phyloP scores from a whole-genome alignment of 441 rosid species.

The Erodium trifolium region DNA sequence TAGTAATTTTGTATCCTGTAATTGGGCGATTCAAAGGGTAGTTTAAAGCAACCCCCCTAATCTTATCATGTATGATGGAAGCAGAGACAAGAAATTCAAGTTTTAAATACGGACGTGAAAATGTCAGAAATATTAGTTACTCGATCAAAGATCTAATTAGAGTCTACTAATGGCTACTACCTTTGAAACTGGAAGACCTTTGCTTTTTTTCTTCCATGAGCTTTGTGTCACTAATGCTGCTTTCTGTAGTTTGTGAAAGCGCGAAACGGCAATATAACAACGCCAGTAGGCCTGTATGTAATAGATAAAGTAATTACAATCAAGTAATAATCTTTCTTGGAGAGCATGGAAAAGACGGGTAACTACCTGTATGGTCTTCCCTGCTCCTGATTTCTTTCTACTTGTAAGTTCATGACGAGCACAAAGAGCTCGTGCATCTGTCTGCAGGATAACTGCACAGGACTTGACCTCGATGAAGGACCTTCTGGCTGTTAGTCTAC shows the following conservation, averaged over 20 bases:
- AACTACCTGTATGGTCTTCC: slow-evolving; percentile 66
- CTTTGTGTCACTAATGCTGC: slow-evolving; percentile 65
- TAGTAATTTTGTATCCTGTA: too few species aligned
- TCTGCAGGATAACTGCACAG: slow-evolving; percentile 59
- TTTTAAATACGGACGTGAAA: not conserved
- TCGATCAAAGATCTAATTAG: not conserved
- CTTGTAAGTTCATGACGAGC: slow-evolving; percentile 70
- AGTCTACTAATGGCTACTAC: not conserved
- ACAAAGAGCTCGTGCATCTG: slow-evolving; percentile 66
- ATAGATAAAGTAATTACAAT: slow-evolving; percentile 9
- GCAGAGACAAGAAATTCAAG: not conserved
- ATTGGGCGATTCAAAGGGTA: too few species aligned
- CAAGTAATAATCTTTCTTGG: slow-evolving; percentile 17
- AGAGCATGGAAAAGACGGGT: slow-evolving; percentile 15
- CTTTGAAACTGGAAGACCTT: slow-evolving; percentile 36
- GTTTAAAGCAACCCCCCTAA: too few species aligned
- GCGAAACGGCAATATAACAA: slow-evolving; percentile 46
- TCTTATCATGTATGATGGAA: not conserved
- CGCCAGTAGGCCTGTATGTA: slow-evolving; percentile 70
- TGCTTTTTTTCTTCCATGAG: slow-evolving; percentile 75
- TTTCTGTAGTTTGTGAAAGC: slow-evolving; percentile 65
- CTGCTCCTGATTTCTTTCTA: slow-evolving; percentile 63
- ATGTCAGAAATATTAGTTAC: not conserved
- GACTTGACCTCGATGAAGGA: slow-evolving; percentile 49
- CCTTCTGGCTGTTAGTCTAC: slow-evolving; percentile 51